phyloP scores from a whole-genome alignment of 495 filamentous ascomycete species.

The Pseudoneurospora amorphoporcata region DNA sequence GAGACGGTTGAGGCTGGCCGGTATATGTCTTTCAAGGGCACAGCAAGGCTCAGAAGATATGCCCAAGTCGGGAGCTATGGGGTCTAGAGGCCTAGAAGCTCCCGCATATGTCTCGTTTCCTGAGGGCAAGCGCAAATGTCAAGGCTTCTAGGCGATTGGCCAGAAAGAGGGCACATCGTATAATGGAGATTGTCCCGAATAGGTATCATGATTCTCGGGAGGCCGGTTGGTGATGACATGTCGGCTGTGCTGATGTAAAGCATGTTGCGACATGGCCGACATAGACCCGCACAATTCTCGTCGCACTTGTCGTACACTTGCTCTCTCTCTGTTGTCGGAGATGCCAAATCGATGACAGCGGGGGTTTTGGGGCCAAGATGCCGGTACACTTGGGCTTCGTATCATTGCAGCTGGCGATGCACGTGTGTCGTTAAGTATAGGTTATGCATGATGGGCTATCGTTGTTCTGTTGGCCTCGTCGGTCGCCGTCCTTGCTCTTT shows the following conservation, averaged over 20 bases:
- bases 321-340: background rate
- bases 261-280: background rate
- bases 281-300: background rate
- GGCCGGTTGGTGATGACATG: background rate
- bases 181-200: background rate
- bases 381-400: background rate
- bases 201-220: background rate
- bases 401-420: background rate
- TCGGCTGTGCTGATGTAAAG: background rate
- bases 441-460: background rate
- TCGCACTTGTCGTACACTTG: background rate
- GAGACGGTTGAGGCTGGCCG: background rate
- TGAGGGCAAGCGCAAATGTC: background rate
- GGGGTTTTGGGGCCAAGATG: background rate
- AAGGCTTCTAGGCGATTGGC: background rate
- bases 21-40: background rate
- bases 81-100: background rate
- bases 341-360: background rate
- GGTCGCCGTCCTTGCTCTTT: background rate
- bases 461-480: background rate
- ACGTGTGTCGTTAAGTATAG: background rate
- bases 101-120: background rate
- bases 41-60: background rate
- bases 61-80: background rate
- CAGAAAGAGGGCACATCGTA: background rate